Conservation (phyloP, 352 stramenopile genomes). For the Elongisporangium senticosum region DNA sequence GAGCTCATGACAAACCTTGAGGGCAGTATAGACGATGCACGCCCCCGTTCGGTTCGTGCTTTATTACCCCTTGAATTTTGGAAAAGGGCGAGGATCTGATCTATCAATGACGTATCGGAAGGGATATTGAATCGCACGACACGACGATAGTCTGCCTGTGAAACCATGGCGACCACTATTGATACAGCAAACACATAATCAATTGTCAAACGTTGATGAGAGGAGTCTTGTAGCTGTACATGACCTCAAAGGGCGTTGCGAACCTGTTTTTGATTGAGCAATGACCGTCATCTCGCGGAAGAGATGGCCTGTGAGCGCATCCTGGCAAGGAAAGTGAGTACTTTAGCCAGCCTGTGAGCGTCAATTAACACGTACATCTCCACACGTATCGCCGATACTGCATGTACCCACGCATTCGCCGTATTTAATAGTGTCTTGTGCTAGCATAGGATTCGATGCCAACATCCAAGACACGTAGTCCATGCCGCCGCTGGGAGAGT, state of each 20-base stretch:
- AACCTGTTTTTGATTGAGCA: conserved; percentile 37
- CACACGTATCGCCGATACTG: conserved; percentile 25
- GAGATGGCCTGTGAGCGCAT: conserved; percentile 22
- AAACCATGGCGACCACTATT: conserved; percentile 26
- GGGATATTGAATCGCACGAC: conserved; percentile 28
- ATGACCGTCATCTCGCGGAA: conserved; percentile 31
- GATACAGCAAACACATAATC: neutral
- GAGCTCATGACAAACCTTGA: neutral
- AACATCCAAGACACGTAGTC: conserved; percentile 27
- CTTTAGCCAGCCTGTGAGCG: neutral
- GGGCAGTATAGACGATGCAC: neutral
- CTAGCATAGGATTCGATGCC: conserved; percentile 1
- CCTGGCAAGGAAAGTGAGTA: conserved; percentile 9
- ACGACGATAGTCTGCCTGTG: conserved; percentile 30
- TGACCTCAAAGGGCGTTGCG: neutral
- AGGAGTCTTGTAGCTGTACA: neutral
- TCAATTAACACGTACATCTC: conserved; percentile 23
- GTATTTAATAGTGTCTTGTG: conserved; percentile 16
- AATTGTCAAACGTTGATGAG: neutral
- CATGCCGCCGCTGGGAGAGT: conserved; percentile 14
- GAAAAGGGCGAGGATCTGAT: neutral
- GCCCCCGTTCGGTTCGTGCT: neutral
- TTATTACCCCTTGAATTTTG: neutral
- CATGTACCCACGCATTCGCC: conserved; percentile 34
- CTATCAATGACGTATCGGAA: conserved; percentile 1